Base-by-base conservation (phyloP, 371 early-diverging fungal species). In the Lichtheimia hyalospora region DNA sequence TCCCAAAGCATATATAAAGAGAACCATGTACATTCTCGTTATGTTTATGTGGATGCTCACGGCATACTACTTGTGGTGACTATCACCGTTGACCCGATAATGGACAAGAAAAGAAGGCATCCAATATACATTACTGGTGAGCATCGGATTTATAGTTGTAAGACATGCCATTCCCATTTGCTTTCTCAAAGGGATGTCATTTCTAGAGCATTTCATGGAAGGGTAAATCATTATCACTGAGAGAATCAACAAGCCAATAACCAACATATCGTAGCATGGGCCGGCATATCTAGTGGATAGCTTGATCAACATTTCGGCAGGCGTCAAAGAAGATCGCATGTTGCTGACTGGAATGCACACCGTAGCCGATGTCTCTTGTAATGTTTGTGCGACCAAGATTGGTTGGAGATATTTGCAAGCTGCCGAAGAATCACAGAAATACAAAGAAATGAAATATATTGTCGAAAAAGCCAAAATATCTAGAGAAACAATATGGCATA, bases 371-470 rank as follows among this genome's bases (percentile, higher is more conserved):
- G 85, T 93, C 24, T 70, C 64, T 24, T 93, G 92, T 64, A 68
- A 62, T 23, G 61, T 77, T 18, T 92, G 92, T 57, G 69, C 77
- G 40, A 66, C 78, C 15, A 76, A 84, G 18, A 68, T 93, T n/a
- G 94, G 94, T 2, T 93, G 92, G 91, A 84, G 84, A 61, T 92
- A 92, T 68, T 78, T 88, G 57, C 67, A 75, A 60, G 64, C 71
- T 15, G 65, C 71, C 40, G 69, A 87, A 58, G 78, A 81, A 42
- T 72, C 74, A 20, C 91, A 93, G 69, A 86, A 85, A 64, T 92
- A 93, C 76, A 92, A 93, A 62, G 92, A 91, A 61, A 90, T 90
- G 51, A 85, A 84, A 67, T 91, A 73, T 60, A 90, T 93, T 63
- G 73, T 93, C 23, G 91, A 89, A 57, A 83, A 83, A 61, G 59